Evolutionary conservation across 2,329 filamentous ascomycete species (phyloP), one percentile per base, ranked within the genome.

Genomic region (Boeremia exigua): DNA sequence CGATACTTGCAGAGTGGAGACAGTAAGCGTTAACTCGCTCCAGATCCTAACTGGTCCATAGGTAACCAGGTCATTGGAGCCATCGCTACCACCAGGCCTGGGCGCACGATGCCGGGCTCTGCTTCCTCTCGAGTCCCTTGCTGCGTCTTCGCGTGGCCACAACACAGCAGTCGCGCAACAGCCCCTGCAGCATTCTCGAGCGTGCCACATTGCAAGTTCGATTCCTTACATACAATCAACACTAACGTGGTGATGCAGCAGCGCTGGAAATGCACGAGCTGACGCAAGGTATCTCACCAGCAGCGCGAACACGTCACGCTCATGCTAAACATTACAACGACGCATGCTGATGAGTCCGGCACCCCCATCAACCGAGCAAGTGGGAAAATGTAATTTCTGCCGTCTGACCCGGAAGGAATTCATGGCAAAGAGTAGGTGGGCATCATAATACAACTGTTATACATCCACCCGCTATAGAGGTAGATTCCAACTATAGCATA

Each of bases 161-260:
- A 23, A 7, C 15, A 19, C 40, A 12, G 12, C 28, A 3, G 27
- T 43, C n/a, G 15, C 23, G 29, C 40, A 33, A 37, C 3, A 40
- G 37, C 29, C 28, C 28, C 46, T 48, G 36, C 46, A 34, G 25
- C 15, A 2, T 15, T 34, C n/a, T 39, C 36, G 40, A 23, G 29
- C 23, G 36, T 15, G 37, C 34, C 49, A 42, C 42, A 29, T 36
- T 17, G 29, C 43, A 14, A 14, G 25, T 12, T 14, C 14, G n/a
- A 17, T 12, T 28, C 50, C 50, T 42, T 54, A 37, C 50, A 54
- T 44, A 38, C 4, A 6, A 37, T 49, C 47, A 36, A 29, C 36
- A 53, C 14, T 28, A 34, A 6, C 32, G 11, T 4, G 10, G 29
- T 42, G 23, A 28, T 36, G 23, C 47, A 6, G 19, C 37, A 27